A percentile compares a stretch with the other conserved stretches of the same genome.
phyloP scores from a whole-genome alignment of 441 rosid genomes.

The Adansonia grandidieri region DNA sequence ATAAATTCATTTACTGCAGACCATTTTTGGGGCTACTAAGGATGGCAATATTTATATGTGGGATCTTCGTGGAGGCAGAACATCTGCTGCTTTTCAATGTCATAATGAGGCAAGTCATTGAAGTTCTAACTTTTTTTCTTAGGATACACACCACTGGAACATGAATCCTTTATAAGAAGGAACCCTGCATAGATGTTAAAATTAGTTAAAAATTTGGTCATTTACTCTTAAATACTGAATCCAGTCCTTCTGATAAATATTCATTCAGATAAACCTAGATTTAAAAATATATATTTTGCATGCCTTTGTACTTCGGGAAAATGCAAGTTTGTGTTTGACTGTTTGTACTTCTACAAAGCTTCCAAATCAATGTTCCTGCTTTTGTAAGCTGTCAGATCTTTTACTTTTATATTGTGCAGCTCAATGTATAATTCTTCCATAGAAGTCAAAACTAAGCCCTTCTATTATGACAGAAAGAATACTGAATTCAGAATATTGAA shows the following conservation, averaged over 20 bases:
- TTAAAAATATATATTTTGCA: background rate
- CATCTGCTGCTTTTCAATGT: constrained; percentile 65
- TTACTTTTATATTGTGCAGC: background rate
- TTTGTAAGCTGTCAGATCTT: background rate
- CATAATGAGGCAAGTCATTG: constrained; percentile 58
- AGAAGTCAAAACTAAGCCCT: background rate
- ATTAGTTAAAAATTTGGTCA: background rate
- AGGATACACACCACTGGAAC: background rate
- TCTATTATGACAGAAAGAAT: constrained; percentile 8
- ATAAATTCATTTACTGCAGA: constrained; percentile 41
- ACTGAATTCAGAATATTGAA: background rate
- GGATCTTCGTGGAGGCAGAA: constrained; percentile 94
- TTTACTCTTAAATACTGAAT: background rate
- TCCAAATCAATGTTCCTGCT: background rate
- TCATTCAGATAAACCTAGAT: background rate
- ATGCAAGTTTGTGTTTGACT: background rate
- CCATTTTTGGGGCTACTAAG: constrained; percentile 79
- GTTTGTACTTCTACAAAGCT: background rate
- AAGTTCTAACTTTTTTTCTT: background rate
- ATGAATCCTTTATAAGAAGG: background rate
- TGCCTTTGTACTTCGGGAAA: background rate
- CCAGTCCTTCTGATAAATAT: background rate
- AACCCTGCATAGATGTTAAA: background rate
- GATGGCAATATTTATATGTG: constrained; percentile 72
- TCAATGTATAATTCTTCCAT: constrained; percentile 1